Base-by-base conservation (phyloP, 305 asterid species). In the Fraxinus sp. region DNA sequence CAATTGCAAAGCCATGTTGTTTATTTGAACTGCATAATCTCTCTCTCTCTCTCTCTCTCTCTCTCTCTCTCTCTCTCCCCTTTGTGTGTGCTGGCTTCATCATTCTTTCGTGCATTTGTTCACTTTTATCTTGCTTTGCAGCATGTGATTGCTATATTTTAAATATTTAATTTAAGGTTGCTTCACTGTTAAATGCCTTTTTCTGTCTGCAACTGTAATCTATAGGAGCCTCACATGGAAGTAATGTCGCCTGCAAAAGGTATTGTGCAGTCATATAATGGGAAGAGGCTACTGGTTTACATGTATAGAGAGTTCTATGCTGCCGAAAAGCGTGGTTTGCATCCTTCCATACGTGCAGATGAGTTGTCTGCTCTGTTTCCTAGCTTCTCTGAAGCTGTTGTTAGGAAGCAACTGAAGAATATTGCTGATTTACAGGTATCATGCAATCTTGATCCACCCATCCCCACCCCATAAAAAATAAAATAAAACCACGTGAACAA, bases 141-240 rank as follows among this genome's bases (percentile, higher is more conserved):
- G 68, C 73, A 79, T 18, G 32, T 72, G 10, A 30, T 24, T 78
- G 76, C 64, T 76, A 41, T 57, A 2, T 36, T 78, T 83, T 70
- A 30, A 41, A 32, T 33, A 33, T 72, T 24, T 35, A 32, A 32
- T 32, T 5, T 33, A 35, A 72, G 46, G 6, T 72, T 33, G 26
- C 26, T 72, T 33, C 28, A 33, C 74, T 72, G 77, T 16, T 35
- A 72, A 79, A 18, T 79, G 37, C 46, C 52, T 73, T 59, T 86
- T 84, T 85, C 49, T 86, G 32, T 86, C 82, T 52, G 71, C 41
- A 76, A 85, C 80, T 76, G 37, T 83, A 82, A 71, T 84, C 81
- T 83, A 83, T 83, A 97, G 98, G 99, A 97, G 88, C 99, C 99
- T 86, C 98, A 90, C 90, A 90, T 93, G 84, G 98, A 97, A 91